These are phyloP conservation scores for Podila minutissima DNA, from an alignment of 192 early-diverging fungal species.

Conservation along the genomic window DNA sequence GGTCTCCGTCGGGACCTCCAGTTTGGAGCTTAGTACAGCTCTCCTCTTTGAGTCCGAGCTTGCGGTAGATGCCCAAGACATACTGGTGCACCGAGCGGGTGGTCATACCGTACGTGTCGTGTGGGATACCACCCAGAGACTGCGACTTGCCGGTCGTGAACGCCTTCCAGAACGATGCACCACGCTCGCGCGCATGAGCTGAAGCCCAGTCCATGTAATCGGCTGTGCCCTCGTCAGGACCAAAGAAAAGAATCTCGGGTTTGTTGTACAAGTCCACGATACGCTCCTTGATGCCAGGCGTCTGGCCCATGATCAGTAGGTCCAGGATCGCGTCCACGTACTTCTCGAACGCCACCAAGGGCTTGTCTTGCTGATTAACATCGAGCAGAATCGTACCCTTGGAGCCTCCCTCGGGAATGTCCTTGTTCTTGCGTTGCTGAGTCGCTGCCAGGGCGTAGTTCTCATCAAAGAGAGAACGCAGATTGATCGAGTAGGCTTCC, in stretches of 20 bases:
- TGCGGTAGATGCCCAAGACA: conserved; percentile 94
- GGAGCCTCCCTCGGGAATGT: conserved; percentile 98
- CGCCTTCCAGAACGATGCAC: conserved; percentile 97
- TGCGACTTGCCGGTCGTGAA: conserved; percentile 99
- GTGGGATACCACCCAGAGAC: conserved; percentile 94
- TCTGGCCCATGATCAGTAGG: conserved; percentile 87
- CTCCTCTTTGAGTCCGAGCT: conserved; percentile 84
- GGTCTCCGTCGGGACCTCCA: conserved; percentile 97
- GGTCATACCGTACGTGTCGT: conserved; percentile 98
- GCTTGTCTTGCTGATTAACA: conserved; percentile 50
- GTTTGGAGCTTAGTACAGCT: conserved; percentile 94
- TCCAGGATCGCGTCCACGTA: conserved; percentile 69
- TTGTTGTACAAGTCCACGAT: conserved; percentile 91
- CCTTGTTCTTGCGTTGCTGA: conserved; percentile 99
- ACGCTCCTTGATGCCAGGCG: conserved; percentile 97
- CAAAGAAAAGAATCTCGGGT: conserved; percentile 93
- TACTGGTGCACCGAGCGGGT: conserved; percentile 99
- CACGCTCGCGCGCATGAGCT: conserved; percentile 90
- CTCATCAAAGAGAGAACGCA: conserved; percentile 96
- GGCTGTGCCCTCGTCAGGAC: conserved; percentile 80
- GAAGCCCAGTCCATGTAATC: conserved; percentile 99
- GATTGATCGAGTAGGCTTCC: conserved; percentile 97
- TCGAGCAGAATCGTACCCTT: conserved; percentile 90
- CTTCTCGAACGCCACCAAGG: conserved; percentile 43
- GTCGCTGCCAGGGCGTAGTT: conserved; percentile 97